These are phyloP conservation scores for Tylopilus balloui DNA, from an alignment of 768 basidiomycete genomes.

Conservation along the genomic window DNA sequence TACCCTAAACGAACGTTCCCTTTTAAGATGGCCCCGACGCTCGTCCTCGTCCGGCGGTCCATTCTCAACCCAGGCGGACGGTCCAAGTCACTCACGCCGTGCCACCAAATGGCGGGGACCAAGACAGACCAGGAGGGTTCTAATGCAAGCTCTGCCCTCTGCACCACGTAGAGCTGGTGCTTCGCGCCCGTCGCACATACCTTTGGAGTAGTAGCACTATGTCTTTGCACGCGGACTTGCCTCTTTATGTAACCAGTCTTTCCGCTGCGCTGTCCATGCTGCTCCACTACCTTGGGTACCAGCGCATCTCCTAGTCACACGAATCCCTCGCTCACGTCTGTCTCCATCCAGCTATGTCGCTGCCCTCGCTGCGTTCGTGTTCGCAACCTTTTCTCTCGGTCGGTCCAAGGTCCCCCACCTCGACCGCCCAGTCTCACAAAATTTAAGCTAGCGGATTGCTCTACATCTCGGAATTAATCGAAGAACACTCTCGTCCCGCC, in stretches of 20 bases:
- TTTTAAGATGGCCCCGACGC: not conserved
- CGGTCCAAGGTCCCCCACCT: slow-evolving; percentile 22
- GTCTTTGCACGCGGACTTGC: not conserved
- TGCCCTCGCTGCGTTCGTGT: slow-evolving; percentile 72
- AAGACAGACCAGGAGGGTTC: slow-evolving; percentile 58
- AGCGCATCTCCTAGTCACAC: slow-evolving; percentile 7
- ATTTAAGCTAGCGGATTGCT: slow-evolving; percentile 82
- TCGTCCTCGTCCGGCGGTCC: slow-evolving; percentile 53
- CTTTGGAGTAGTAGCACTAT: not conserved
- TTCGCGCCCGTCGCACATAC: slow-evolving; percentile 47
- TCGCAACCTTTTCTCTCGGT: slow-evolving; percentile 92
- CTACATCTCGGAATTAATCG: slow-evolving; percentile 92
- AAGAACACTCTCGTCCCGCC: slow-evolving; percentile 82
- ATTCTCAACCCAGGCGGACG: slow-evolving; percentile 66
- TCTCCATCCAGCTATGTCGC: slow-evolving; percentile 61
- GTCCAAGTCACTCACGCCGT: slow-evolving; percentile 41
- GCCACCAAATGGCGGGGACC: slow-evolving; percentile 78
- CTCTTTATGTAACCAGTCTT: not conserved
- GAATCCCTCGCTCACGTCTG: not conserved
- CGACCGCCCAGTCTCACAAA: slow-evolving; percentile 5
- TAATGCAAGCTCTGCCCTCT: slow-evolving; percentile 54
- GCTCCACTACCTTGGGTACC: slow-evolving; percentile 60
- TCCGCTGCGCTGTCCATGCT: slow-evolving; percentile 20
- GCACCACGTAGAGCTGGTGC: slow-evolving; percentile 30
- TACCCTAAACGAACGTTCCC: slow-evolving; percentile 22